phyloP scores from a whole-genome alignment of 164 flowering plant genomes.

The Tetrastigma voinierianum region DNA sequence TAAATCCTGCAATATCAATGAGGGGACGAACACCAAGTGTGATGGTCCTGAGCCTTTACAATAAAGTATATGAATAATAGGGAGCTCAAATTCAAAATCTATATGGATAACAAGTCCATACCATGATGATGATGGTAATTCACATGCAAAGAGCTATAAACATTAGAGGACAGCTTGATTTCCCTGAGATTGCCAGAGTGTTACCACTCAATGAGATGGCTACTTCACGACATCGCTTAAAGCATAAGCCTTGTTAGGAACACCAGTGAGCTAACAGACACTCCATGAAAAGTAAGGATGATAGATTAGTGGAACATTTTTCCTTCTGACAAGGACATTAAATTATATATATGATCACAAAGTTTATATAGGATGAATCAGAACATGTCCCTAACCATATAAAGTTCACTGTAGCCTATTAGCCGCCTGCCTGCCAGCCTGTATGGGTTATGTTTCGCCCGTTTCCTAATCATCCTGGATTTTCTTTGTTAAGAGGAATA shows the following conservation, averaged over 20 bases:
- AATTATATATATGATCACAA: conserved; percentile 8
- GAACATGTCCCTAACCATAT: conserved; percentile 10
- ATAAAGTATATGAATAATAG: background rate
- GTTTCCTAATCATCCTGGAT: background rate
- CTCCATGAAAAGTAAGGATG: conserved; percentile 1
- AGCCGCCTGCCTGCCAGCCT: conserved; percentile 10
- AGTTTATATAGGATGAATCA: background rate
- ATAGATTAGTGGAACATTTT: conserved; percentile 1
- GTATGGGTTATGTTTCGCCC: conserved; percentile 19
- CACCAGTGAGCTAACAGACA: conserved; percentile 13
- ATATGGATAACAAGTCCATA: conserved; percentile 11
- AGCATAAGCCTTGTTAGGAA: conserved; percentile 29
- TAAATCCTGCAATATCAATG: conserved; percentile 25
- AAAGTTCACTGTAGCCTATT: conserved; percentile 9
- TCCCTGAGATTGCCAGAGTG: conserved; percentile 22
- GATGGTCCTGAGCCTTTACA: background rate
- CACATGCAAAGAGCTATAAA: conserved; percentile 22
- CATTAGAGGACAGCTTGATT: conserved; percentile 23
- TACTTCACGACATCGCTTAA: conserved; percentile 27
- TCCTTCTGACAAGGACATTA: conserved; percentile 6
- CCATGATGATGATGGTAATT: conserved; percentile 34
- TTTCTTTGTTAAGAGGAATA: background rate
- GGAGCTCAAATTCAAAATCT: background rate
- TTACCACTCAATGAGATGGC: conserved; percentile 16
- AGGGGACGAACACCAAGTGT: background rate